Evolutionary conservation across 495 filamentous ascomycete species (phyloP).

Genomic region (Penicillium simplicissimum): DNA sequence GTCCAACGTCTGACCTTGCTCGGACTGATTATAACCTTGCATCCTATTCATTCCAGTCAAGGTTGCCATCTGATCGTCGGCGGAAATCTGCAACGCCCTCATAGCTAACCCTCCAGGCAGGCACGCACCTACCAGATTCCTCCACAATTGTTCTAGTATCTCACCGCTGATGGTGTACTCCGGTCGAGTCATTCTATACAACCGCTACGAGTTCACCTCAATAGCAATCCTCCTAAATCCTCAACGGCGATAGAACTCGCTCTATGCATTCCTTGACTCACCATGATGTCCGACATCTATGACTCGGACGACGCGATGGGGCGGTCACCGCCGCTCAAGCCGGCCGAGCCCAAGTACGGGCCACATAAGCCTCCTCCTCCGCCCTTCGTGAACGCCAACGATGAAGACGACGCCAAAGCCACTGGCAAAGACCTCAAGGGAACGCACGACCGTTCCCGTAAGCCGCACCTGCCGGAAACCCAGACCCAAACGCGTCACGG

Average conservation of each 20-base stretch:
- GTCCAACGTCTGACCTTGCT: background rate
- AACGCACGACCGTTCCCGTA: constrained; percentile 38
- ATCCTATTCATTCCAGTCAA: background rate
- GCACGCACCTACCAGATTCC: background rate
- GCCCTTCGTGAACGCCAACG: constrained; percentile 18
- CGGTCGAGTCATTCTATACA: background rate
- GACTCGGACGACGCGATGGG: constrained; percentile 47
- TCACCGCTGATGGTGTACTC: background rate
- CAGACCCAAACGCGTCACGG: constrained; percentile 35
- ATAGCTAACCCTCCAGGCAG: background rate
- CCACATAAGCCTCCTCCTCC: constrained; percentile 32
- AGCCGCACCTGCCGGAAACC: constrained; percentile 37
- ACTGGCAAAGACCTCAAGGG: constrained; percentile 22
- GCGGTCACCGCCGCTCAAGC: constrained; percentile 34
- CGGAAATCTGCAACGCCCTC: background rate
- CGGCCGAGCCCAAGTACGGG: constrained; percentile 25
- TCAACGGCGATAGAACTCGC: constrained; percentile 8
- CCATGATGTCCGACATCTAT: constrained; percentile 45
- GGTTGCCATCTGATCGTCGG: background rate
- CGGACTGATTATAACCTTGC: background rate
- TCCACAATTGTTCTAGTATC: background rate
- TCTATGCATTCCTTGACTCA: constrained; percentile 38
- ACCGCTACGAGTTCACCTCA: background rate
- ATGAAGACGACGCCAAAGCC: constrained; percentile 14
- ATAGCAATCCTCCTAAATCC: background rate